Conservation (phyloP, 768 basidiomycete species). For the Sistotremastrum suecicum region DNA sequence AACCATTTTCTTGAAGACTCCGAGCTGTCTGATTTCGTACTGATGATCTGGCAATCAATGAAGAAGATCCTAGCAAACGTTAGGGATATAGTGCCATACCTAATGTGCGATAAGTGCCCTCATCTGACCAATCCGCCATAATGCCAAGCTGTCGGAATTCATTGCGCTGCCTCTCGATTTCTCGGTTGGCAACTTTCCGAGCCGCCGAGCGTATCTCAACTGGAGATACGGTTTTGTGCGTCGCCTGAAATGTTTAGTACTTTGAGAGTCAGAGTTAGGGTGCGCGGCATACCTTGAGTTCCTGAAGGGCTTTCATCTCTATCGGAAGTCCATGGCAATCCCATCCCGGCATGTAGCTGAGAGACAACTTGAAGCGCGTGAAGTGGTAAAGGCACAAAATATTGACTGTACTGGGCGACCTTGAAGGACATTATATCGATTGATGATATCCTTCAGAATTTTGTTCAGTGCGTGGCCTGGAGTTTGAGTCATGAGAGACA, state of each 20-base stretch:
- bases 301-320: conserved; percentile 81
- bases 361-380: not conserved
- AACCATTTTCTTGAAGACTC: conserved; percentile 80
- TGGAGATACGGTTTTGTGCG: conserved; percentile 41
- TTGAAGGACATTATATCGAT: conserved; percentile 67
- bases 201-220: conserved; percentile 57
- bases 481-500: not conserved
- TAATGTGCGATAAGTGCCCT: conserved; percentile 63
- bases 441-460: conserved; percentile 90
- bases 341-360: conserved; percentile 93
- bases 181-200: conserved; percentile 51
- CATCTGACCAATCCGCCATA: conserved; percentile 79
- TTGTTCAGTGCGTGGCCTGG: conserved; percentile 93
- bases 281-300: conserved; percentile 41
- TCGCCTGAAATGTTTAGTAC: conserved; percentile 25
- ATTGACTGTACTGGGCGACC: conserved; percentile 74
- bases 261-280: conserved; percentile 5
- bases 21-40: conserved; percentile 81
- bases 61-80: not conserved
- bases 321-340: conserved; percentile 97
- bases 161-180: conserved; percentile 59
- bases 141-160: conserved; percentile 77
- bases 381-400: conserved; percentile 2
- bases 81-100: conserved; percentile 30
- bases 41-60: conserved; percentile 42